Evolutionary conservation across 331 rosid genomes (phyloP).

Genomic region (Spiraea crenata): DNA sequence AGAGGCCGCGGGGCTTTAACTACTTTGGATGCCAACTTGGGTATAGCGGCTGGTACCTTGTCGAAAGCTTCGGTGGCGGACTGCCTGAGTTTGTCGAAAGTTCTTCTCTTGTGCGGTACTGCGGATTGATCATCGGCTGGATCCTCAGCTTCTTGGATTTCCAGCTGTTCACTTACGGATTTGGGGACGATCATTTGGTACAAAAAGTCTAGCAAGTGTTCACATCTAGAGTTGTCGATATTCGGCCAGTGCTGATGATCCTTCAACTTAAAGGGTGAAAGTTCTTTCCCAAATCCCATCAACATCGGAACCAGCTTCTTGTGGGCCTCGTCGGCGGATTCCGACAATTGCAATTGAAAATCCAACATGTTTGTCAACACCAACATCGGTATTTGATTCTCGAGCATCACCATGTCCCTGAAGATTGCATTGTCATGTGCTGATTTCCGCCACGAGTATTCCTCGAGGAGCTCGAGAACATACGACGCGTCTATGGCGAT

Average conservation of each 20-base stretch:
- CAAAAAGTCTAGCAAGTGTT: slow-evolving; percentile 66
- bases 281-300: slow-evolving; percentile 49
- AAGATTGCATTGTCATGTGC: slow-evolving; percentile 53
- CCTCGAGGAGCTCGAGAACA: slow-evolving; percentile 66
- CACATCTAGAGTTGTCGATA: slow-evolving; percentile 26
- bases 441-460: slow-evolving; percentile 50
- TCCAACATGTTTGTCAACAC: slow-evolving; percentile 53
- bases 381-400: slow-evolving; percentile 72
- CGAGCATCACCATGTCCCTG: slow-evolving; percentile 71
- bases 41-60: slow-evolving; percentile 12
- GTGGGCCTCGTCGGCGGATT: slow-evolving; percentile 46
- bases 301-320: slow-evolving; percentile 47
- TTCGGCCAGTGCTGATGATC: slow-evolving; percentile 20
- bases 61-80: slow-evolving; percentile 28
- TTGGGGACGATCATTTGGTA: slow-evolving; percentile 52
- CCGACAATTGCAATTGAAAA: slow-evolving; percentile 32
- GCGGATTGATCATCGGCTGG: too few relatives aligned
- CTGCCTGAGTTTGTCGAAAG: not conserved
- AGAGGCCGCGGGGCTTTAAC: slow-evolving; percentile 42
- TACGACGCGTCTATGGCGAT: slow-evolving; percentile 67
- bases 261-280: slow-evolving; percentile 54
- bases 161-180: slow-evolving; percentile 10
- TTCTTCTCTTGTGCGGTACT: slow-evolving; percentile 14
- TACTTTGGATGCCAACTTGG: slow-evolving; percentile 55
- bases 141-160: slow-evolving; percentile 27